Evolutionary conservation across 2,329 filamentous ascomycete species (phyloP), one percentile per base, ranked within the genome.

Genomic region (Penicillium sp.): DNA sequence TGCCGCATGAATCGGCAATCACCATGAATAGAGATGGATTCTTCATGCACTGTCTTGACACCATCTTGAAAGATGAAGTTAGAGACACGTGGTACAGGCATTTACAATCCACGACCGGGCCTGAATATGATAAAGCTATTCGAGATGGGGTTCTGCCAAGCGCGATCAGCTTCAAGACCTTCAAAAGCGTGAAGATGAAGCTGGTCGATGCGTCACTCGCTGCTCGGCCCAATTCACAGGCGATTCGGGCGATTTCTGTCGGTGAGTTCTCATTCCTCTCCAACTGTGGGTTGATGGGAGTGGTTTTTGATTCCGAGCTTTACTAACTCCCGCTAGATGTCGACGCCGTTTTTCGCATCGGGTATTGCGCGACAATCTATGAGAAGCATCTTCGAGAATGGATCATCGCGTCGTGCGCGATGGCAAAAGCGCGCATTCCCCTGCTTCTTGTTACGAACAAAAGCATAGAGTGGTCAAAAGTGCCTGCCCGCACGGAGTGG

Each of bases 341-440:
- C 18, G 58, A 69, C 24, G 46, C 61, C 14, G 47, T 67, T 40
- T 65, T 51, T 41, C 56, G 61, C 36, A 64, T 69, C 38, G 57
- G 63, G 13, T 41, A 57, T 16, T 38, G 35, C 35, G 9, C 35
- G 18, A 38, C 35, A 5, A 3, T 8, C 8, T 22, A 13, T 18
- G 35, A 38, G 1, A 5, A 18, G 2, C 18, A 11, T 13, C 25
- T 67, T 22, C 20, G 20, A 1, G 56, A 55, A 51, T 70, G 66
- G 67, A 33, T 60, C 2, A 14, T 58, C 20, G 46, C 51, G 2
- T 39, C 63, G 1, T 63, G 60, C 46, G 58, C 62, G 10, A 50
- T 48, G 25, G 67, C 66, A 2, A 55, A 57, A 4, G 60, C 62
- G 8, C 46, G 48, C 2, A 38, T 60, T 14, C 51, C 67, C 2